Evolutionary conservation across 441 rosid species (phyloP), one percentile per base, ranked within the genome.

Genomic region (Populus hybrid): DNA sequence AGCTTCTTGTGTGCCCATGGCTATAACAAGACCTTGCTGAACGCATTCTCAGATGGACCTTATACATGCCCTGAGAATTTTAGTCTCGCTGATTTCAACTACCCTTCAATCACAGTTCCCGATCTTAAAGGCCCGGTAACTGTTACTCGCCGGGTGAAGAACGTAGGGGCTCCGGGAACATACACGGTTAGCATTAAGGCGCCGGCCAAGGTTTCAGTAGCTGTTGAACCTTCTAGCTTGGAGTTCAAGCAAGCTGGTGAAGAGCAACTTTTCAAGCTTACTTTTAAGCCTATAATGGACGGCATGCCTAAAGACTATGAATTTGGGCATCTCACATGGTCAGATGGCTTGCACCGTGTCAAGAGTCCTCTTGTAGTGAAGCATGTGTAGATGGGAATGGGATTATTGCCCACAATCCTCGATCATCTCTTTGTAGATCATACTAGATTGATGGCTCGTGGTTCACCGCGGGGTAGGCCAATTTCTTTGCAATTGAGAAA

Each of bases 51-150:
- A 5, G 26, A 59, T 0, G 42, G 71, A 66, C 42, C 78, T 2
- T 83, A 80, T 74, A 14, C 9, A 10, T 89, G 97, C 34, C 87
- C 88, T 0, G 42, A 81, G 66, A 70, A 79, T n/a, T 86, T 83
- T 72, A 81, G 72, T 11, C 12, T 91, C 4, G 64, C 73, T 1
- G 81, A 89, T 72, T 85, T 94, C 69, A 94, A 92, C 86, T 89
- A 90, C 80, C 97, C 97, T n/a, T 87, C 95, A 12, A 88, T 91
- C 78, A 59, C 88, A n/a, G 82, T 90, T 72, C 82, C 89, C 1
- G 10, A 67, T 10, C 79, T 86, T 14, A 63, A 16, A 0, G 79
- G 73, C 69, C 23, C 83, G 1, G 53, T 74, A 5, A 72, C 53
- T 0, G 61, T 86, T 6, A 80, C 82, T 2, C 84, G 94, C 1